These are phyloP conservation scores for Linum tenue DNA, from an alignment of 345 rosid species.

Conservation along the genomic window DNA sequence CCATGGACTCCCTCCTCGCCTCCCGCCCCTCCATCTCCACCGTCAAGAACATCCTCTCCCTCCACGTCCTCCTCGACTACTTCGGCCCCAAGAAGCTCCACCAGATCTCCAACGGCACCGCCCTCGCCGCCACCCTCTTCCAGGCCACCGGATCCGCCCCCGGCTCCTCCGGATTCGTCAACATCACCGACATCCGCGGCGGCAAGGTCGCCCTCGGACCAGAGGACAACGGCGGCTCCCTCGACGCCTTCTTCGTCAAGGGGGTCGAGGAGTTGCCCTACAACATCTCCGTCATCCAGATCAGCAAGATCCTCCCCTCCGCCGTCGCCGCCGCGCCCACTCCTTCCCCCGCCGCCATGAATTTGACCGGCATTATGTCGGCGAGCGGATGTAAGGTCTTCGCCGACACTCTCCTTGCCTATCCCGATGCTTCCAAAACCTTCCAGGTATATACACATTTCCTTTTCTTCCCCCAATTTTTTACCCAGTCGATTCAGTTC, in stretches of 20 bases:
- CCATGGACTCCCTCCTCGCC: conserved; percentile 53
- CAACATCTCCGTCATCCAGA: conserved; percentile 65
- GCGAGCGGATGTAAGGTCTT: conserved; percentile 86
- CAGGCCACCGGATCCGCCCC: conserved; percentile 92
- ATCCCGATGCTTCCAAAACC: conserved; percentile 48
- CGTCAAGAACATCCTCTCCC: conserved; percentile 57
- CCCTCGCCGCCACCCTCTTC: conserved; percentile 75
- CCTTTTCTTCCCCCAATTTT: not conserved
- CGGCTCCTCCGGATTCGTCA: conserved; percentile 71
- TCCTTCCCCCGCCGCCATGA: conserved; percentile 64
- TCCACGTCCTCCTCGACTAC: conserved; percentile 77
- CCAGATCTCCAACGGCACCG: conserved; percentile 58
- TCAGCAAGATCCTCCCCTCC: conserved; percentile 53
- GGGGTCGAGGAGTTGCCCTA: conserved; percentile 76
- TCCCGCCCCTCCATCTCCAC: conserved; percentile 62
- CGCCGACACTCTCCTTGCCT: conserved; percentile 57
- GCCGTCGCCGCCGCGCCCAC: conserved; percentile 69
- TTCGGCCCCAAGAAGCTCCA: conserved; percentile 76
- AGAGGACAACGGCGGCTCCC: conserved; percentile 70
- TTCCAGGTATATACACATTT: conserved; percentile 40
- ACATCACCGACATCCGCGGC: conserved; percentile 74
- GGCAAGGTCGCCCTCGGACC: conserved; percentile 86
- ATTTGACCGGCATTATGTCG: conserved; percentile 69
- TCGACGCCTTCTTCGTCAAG: conserved; percentile 61
- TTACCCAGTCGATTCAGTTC: not conserved